Evolutionary conservation across 495 filamentous ascomycete genomes (phyloP), one percentile per base, ranked within the genome.

Genomic region (Penicillium crystallinum): DNA sequence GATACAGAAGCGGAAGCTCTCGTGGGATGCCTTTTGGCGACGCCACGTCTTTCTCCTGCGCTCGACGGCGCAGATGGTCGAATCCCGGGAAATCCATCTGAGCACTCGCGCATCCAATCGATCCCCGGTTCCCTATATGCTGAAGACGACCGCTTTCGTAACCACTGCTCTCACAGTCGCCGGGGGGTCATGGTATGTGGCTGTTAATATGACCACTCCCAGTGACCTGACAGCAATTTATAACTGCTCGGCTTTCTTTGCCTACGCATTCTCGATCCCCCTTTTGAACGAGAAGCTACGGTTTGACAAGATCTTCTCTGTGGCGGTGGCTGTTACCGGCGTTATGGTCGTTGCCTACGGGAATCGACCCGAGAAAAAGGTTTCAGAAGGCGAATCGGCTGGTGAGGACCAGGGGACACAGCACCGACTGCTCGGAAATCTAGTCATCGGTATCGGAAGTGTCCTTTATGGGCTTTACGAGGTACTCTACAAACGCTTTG

Each of bases 221-320:
- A 87, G 84, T 57, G 93, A 98, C 62, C 73, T 98, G 48, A 98
- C 93, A 0, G 93, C 93, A 21, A 98, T 98, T 63, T 98, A 97
- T 78, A 98, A 98, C 68, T 98, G 93, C 77, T 95, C 89, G 43
- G 91, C 93, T 41, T 98, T 98, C 71, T 98, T 97, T 68, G 93
- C 93, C 27, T 98, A 98, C 64, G 92, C 85, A 9, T 98, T 98
- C 62, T 90, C 87, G 39, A 89, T 98, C 19, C 90, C 90, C 0
- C 64, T 98, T 11, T 75, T 98, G 0, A 85, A 89, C 23, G 93
- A 98, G 67, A 86, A 84, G 62, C 61, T 95, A 10, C 83, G 87
- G 3, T 65, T 81, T 19, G 87, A 87, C 64, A 98, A 97, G 72
- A 80, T 88, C 22, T 65, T 91, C 31, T 85, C 92, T 1, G 93